Evolutionary conservation across 1,284 basidiomycete genomes (phyloP), one percentile per base, ranked within the genome.

Genomic region (Ustilago loliicola): DNA sequence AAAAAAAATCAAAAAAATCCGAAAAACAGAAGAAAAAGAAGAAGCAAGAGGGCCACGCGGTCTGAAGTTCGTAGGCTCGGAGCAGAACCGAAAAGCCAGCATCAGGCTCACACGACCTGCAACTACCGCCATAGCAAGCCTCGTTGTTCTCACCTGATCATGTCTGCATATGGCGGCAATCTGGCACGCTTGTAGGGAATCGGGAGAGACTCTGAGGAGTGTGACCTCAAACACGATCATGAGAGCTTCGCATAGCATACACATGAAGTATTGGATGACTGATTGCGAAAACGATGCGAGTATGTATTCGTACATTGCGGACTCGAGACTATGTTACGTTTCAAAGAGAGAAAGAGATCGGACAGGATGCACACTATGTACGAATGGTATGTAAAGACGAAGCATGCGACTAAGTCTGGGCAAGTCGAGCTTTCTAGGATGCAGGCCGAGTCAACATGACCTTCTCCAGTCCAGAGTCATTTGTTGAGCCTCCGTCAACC

Each of bases 381-480:
- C 7, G 23, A 7, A 48, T 25, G n/a, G 21, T 48, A 25, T 48
- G 7, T 21, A 10, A 25, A 21, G 23, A 48, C 40, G 45, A 13
- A 48, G 45, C 45, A 48, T 21, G 17, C n/a, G 21, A 4, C 45
- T 19, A 40, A 15, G 38, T 15, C 15, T 21, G 25, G 25, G 4
- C 15, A n/a, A 50, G 56, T n/a, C 4, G 17, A 3, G 38, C 2
- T 21, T n/a, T 5, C 29, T 32, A 59, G 9, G 57, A 19, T 4
- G 54, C 36, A 15, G 74, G 74, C n/a, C 70, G 48, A 2, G 75
- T 77, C 51, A 77, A 53, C 67, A 77, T 61, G 8, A 77, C 75
- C 51, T 42, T 70, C 40, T 77, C 75, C 29, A 77, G 21, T 6
- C 66, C 70, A 15, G 56, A 42, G 9, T 63, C 58, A 7, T 59